These are phyloP conservation scores for Botrytis fabae DNA, from an alignment of 2,329 filamentous ascomycete species.

Conservation along the genomic window DNA sequence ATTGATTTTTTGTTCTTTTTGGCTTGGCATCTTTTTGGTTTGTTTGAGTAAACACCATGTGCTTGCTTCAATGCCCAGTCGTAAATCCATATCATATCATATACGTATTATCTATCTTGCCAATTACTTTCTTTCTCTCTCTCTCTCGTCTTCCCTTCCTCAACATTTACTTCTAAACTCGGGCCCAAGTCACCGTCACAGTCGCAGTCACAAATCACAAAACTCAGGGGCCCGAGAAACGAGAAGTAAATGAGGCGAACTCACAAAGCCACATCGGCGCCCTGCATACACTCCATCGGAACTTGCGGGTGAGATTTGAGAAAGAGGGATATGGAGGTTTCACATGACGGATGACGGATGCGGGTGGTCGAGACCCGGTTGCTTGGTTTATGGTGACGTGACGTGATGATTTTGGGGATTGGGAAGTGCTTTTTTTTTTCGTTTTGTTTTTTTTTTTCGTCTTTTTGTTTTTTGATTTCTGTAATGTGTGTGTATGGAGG, in stretches of 20 bases:
- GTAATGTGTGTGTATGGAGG: neutral
- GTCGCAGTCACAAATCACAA: neutral
- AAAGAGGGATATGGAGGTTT: neutral
- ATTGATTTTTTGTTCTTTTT: neutral
- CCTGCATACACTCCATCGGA: neutral
- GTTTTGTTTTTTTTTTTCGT: neutral
- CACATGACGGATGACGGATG: neutral
- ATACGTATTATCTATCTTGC: neutral
- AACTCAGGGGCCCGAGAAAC: neutral
- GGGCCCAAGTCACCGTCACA: neutral
- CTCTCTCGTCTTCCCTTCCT: neutral
- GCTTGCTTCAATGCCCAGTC: neutral
- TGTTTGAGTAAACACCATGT: neutral
- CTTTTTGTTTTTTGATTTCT: neutral
- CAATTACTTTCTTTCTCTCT: neutral
- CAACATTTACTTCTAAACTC: neutral
- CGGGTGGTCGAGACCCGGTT: neutral
- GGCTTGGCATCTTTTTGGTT: neutral
- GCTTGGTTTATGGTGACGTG: neutral
- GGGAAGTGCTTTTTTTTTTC: neutral
- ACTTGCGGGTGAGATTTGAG: neutral
- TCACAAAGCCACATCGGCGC: conserved; percentile 3
- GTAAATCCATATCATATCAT: neutral
- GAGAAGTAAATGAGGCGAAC: conserved; percentile 4
- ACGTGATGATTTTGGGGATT: neutral